Conservation (phyloP, 805 yeast genomes). For the Saccharomycopsis schoenii region DNA sequence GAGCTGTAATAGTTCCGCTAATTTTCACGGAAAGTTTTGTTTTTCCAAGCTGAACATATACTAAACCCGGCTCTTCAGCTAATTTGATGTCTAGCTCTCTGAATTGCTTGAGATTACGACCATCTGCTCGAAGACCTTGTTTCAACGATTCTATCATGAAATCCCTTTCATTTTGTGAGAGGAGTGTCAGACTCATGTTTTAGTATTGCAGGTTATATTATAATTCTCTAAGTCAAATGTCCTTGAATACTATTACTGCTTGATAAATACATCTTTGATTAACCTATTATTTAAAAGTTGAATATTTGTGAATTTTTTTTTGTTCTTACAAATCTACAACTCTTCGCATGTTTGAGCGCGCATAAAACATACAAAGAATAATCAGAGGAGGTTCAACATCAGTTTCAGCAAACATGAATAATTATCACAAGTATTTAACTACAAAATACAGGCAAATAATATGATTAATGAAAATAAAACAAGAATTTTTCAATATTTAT, state of each 20-base stretch:
- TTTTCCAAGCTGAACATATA: constrained; percentile 65
- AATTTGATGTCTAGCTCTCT: constrained; percentile 56
- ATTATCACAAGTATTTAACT: neutral
- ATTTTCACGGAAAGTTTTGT: constrained; percentile 63
- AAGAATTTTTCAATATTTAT: neutral
- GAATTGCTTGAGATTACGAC: constrained; percentile 52
- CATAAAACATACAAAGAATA: neutral
- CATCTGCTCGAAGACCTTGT: constrained; percentile 56
- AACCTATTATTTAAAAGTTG: neutral
- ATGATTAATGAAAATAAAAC: neutral
- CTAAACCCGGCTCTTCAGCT: constrained; percentile 71
- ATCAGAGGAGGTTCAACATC: neutral
- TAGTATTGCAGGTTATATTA: neutral
- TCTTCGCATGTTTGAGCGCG: neutral
- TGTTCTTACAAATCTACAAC: neutral
- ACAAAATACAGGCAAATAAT: neutral
- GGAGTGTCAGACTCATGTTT: constrained; percentile 10
- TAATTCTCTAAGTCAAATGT: neutral
- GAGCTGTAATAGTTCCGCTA: constrained; percentile 65
- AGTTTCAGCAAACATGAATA: too few relatives aligned
- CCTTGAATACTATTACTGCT: neutral
- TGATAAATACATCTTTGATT: neutral
- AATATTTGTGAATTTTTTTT: neutral
- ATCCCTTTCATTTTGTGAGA: constrained; percentile 52
- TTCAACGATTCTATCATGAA: constrained; percentile 57